Conservation (phyloP, 306 rosid genomes). For the Quercus agrifolia region DNA sequence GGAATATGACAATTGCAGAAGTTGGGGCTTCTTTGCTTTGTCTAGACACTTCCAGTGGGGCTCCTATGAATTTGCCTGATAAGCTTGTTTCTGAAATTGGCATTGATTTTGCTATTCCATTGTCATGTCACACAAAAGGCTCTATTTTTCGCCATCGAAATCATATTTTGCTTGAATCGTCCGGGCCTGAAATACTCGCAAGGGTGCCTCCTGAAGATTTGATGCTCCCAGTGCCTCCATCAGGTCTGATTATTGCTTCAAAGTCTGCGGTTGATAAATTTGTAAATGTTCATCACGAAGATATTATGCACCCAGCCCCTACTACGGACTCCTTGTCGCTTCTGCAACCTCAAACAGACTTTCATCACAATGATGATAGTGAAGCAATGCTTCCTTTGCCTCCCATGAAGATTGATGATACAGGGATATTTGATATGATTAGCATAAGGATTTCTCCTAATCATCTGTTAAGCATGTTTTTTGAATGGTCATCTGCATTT, state of each 20-base stretch:
- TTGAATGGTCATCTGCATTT: slow-evolving; percentile 24
- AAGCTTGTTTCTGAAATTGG: slow-evolving; percentile 33
- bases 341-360: slow-evolving; percentile 2
- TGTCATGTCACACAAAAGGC: slow-evolving; percentile 56
- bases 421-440: slow-evolving; percentile 21
- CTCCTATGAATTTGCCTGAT: slow-evolving; percentile 29
- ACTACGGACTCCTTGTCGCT: slow-evolving; percentile 15
- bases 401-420: slow-evolving; percentile 14
- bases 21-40: slow-evolving; percentile 61
- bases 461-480: neutral
- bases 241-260: slow-evolving; percentile 33
- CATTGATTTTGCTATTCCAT: slow-evolving; percentile 53
- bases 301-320: slow-evolving; percentile 20
- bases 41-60: slow-evolving; percentile 25
- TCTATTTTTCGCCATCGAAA: slow-evolving; percentile 40
- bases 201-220: slow-evolving; percentile 8
- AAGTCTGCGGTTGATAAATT: slow-evolving; percentile 17
- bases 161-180: slow-evolving; percentile 33
- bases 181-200: slow-evolving; percentile 23
- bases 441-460: neutral
- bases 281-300: slow-evolving; percentile 16
- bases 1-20: slow-evolving; percentile 68
- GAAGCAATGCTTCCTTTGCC: slow-evolving; percentile 18
- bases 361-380: slow-evolving; percentile 21
- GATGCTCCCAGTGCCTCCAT: slow-evolving; percentile 26